Percentiles rank a stretch among this genome's conserved stretches.
These are phyloP conservation scores for Chaetomiaceae sp. DNA, from an alignment of 2,329 filamentous ascomycete genomes.

Conservation along the genomic window DNA sequence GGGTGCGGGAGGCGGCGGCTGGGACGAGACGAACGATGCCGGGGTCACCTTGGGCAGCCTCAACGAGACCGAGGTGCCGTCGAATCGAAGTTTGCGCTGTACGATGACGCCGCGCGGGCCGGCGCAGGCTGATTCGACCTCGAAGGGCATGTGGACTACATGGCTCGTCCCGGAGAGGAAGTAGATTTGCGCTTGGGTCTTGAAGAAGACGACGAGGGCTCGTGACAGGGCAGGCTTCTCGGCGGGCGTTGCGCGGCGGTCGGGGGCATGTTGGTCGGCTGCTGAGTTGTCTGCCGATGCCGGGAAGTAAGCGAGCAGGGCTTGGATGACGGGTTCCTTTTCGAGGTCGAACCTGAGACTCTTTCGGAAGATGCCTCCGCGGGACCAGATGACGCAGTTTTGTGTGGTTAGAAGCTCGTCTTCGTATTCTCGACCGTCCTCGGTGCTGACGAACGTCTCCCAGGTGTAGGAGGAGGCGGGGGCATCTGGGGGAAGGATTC, in stretches of 20 bases:
- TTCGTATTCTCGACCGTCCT: constrained; percentile 46
- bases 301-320: constrained; percentile 78
- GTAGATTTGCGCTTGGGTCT: constrained; percentile 89
- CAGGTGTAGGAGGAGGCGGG: constrained; percentile 67
- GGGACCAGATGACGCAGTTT: constrained; percentile 80
- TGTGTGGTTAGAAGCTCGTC: constrained; percentile 78
- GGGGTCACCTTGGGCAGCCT: constrained; percentile 63
- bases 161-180: constrained; percentile 85
- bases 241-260: constrained; percentile 12
- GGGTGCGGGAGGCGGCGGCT: constrained; percentile 53
- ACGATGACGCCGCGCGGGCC: constrained; percentile 80
- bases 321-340: constrained; percentile 80
- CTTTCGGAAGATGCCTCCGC: constrained; percentile 78
- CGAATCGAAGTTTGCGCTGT: constrained; percentile 66
- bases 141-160: constrained; percentile 89
- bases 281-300: constrained; percentile 38
- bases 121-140: constrained; percentile 81
- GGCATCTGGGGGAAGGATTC: constrained; percentile 66
- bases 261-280: constrained; percentile 3
- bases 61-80: constrained; percentile 49
- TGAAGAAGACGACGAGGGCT: constrained; percentile 85
- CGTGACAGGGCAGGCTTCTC: constrained; percentile 42
- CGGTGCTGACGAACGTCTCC: constrained; percentile 53
- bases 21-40: constrained; percentile 76
- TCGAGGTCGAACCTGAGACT: constrained; percentile 83